These are phyloP conservation scores for Pleurotus djamor DNA, from an alignment of 768 basidiomycete genomes.

Conservation along the genomic window DNA sequence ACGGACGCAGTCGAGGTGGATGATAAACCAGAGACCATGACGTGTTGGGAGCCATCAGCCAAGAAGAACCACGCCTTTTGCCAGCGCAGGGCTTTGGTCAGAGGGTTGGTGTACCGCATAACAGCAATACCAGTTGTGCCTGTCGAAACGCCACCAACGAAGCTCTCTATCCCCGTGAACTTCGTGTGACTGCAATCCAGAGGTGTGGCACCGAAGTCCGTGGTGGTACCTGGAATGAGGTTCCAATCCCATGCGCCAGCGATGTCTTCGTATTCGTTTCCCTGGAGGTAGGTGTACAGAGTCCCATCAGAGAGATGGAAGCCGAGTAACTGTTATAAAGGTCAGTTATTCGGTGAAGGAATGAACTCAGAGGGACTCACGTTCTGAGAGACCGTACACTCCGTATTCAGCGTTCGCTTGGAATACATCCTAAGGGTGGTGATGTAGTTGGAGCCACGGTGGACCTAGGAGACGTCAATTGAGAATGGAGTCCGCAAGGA, in stretches of 20 bases:
- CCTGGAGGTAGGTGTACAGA: conserved; percentile 59
- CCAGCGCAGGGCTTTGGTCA: conserved; percentile 50
- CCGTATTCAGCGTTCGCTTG: conserved; percentile 53
- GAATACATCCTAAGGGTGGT: conserved; percentile 66
- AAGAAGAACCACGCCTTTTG: conserved; percentile 79
- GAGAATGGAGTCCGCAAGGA: background rate
- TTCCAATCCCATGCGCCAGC: conserved; percentile 77
- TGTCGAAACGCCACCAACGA: conserved; percentile 69
- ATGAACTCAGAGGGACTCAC: conserved; percentile 24
- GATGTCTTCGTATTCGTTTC: conserved; percentile 74
- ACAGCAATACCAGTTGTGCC: conserved; percentile 55
- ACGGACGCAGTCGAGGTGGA: conserved; percentile 44
- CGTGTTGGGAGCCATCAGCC: conserved; percentile 56
- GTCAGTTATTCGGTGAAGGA: conserved; percentile 3
- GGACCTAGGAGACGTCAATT: conserved; percentile 41
- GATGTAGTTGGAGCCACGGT: conserved; percentile 57
- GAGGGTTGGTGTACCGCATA: conserved; percentile 68
- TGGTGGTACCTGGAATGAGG: conserved; percentile 69
- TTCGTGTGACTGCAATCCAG: conserved; percentile 43
- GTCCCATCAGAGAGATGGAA: conserved; percentile 72
- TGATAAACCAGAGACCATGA: conserved; percentile 53
- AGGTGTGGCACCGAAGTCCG: conserved; percentile 55
- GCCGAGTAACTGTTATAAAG: conserved; percentile 43
- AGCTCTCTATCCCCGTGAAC: conserved; percentile 44
- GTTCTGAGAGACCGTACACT: conserved; percentile 65